Conservation (phyloP, 2,329 filamentous ascomycete genomes). For the Pseudopithomyces chartarum region DNA sequence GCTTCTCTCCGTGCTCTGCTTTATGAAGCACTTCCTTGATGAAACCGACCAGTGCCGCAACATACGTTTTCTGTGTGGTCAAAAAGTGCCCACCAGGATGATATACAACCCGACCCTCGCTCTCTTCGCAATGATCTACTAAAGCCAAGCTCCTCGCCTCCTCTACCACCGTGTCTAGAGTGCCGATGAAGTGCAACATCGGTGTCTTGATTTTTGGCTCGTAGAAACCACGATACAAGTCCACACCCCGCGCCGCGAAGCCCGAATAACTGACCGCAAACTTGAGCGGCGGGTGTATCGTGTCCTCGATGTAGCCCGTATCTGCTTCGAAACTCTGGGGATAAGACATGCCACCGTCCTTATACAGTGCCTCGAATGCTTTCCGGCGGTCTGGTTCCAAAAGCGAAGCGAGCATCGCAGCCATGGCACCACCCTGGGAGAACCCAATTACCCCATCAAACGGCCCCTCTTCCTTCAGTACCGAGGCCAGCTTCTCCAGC, state of each 20-base stretch:
- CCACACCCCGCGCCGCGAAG: conserved; percentile 67
- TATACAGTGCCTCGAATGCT: conserved; percentile 53
- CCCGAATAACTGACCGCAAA: conserved; percentile 81
- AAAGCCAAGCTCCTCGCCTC: conserved; percentile 72
- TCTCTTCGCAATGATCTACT: conserved; percentile 65
- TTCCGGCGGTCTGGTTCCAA: conserved; percentile 63
- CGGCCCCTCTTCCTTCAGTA: conserved; percentile 36
- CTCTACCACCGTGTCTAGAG: conserved; percentile 85
- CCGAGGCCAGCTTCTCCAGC: conserved; percentile 63
- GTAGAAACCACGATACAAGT: conserved; percentile 71
- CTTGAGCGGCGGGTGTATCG: conserved; percentile 61
- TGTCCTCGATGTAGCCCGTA: conserved; percentile 34
- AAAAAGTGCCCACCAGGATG: conserved; percentile 93
- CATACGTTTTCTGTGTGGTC: conserved; percentile 78
- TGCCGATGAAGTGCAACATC: conserved; percentile 80
- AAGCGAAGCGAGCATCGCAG: conserved; percentile 73
- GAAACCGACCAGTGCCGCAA: conserved; percentile 75
- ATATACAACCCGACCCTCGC: conserved; percentile 61
- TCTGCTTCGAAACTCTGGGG: conserved; percentile 54
- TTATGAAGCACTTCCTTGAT: conserved; percentile 61
- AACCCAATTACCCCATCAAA: conserved; percentile 46
- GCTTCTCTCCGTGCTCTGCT: conserved; percentile 37
- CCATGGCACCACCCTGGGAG: conserved; percentile 57
- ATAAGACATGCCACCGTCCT: conserved; percentile 55
- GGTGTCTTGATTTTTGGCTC: conserved; percentile 77